Evolutionary conservation across 2,329 filamentous ascomycete species (phyloP).

Genomic region (Seiridium cupressi): DNA sequence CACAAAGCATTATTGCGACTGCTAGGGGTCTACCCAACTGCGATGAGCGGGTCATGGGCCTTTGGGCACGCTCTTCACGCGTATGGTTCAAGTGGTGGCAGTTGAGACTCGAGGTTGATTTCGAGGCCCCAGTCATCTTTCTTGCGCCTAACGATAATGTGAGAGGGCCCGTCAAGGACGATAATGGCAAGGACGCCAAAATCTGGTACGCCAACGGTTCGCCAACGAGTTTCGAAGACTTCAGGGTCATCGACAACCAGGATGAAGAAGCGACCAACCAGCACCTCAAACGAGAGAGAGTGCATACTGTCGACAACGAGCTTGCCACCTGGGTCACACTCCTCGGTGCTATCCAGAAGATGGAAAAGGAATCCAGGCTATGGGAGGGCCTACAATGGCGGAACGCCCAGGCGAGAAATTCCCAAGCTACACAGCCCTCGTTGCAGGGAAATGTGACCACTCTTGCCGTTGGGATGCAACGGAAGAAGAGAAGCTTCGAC

Average conservation of each 20-base stretch:
- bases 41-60: slow-evolving; percentile 17
- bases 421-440: neutral
- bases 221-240: slow-evolving; percentile 14
- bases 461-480: slow-evolving; percentile 19
- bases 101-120: slow-evolving; percentile 21
- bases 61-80: slow-evolving; percentile 16
- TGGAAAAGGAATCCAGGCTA: slow-evolving; percentile 25
- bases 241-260: slow-evolving; percentile 8
- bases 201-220: slow-evolving; percentile 18
- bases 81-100: slow-evolving; percentile 15
- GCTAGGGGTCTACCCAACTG: slow-evolving; percentile 14
- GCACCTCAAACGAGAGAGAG: slow-evolving; percentile 9
- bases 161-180: slow-evolving; percentile 12
- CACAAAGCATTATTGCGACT: slow-evolving; percentile 17
- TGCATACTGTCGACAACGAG: slow-evolving; percentile 35
- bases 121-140: slow-evolving; percentile 21
- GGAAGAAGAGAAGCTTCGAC: slow-evolving; percentile 19
- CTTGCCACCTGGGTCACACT: slow-evolving; percentile 33
- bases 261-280: slow-evolving; percentile 5
- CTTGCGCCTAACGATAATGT: slow-evolving; percentile 15
- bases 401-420: neutral
- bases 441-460: neutral
- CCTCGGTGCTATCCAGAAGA: slow-evolving; percentile 26
- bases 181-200: neutral
- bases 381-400: slow-evolving; percentile 19